Evolutionary conservation across 306 rosid species (phyloP), one percentile per base, ranked within the genome.

Genomic region (Rosa rugosa): DNA sequence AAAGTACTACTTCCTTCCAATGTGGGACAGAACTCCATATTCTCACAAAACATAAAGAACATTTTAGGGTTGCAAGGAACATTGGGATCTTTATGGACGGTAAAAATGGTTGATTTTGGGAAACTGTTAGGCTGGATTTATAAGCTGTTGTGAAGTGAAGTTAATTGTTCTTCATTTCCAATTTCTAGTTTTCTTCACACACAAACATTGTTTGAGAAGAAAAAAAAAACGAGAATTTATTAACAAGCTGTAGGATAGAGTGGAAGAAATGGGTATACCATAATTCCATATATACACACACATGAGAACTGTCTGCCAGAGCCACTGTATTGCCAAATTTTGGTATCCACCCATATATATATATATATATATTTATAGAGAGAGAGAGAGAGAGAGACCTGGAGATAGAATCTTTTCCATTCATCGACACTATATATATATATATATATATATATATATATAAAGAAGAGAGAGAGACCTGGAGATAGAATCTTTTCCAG

Each of bases 381-480:
- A 56, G 40, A 78, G 56, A 64, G 63, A 64, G 83, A 70, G 73
- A 82, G 23, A 72, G 77, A 83, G 78, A 94, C 99, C 99, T 95
- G 99, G 51, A 95, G 96, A 85, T 95, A 95, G 84, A 95, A 95
- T 88, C 88, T 89, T 92, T 95, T 95, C 86, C 81, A 77, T 69
- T 92, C 99, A 71, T 87, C 99, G 40, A 81, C 91, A 75, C 76
- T n/a, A 59, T 14, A 42, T 42, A 41, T 73, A 59, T 14, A 44
- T 44, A 42, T 73, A 59, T 54, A 54, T 20, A 54, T 54, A 54
- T 54, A 54, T 54, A 54, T 18, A 54, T 6, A 54, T 0, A 54
- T 1, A 56, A 0, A 56, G 0, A 56, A 83, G 54, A 50, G 10
- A 68, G 49, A 72, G 77, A 83, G 78, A 94, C 99, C 99, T 95